These are phyloP conservation scores for Penicillium psychrosexuale DNA, from an alignment of 2,329 filamentous ascomycete genomes.

Conservation along the genomic window DNA sequence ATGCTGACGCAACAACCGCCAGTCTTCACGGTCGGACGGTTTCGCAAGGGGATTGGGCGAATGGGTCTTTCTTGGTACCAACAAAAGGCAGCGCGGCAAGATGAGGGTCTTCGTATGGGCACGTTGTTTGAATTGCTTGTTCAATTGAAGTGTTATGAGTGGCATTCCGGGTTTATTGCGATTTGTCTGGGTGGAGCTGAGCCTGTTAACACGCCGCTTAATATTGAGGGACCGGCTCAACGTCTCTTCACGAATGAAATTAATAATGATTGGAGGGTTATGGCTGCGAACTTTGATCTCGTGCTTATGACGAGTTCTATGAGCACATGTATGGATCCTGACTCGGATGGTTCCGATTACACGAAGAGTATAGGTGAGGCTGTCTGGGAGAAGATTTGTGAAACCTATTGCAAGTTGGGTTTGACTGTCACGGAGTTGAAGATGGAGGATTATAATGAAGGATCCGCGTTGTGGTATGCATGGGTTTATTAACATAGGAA, in stretches of 20 bases:
- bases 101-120: slow-evolving; percentile 1
- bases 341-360: background rate
- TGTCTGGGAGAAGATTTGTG: background rate
- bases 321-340: background rate
- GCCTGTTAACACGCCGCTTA: background rate
- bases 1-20: slow-evolving; percentile 6
- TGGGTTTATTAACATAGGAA: no score
- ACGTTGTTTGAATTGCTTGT: background rate
- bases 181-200: background rate
- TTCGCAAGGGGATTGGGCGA: background rate
- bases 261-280: background rate
- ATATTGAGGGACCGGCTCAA: background rate
- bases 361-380: background rate
- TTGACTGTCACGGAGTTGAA: background rate
- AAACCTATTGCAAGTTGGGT: background rate
- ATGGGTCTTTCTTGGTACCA: background rate
- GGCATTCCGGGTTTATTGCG: background rate
- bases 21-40: background rate
- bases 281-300: background rate
- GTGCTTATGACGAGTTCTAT: background rate
- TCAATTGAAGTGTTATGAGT: background rate
- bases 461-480: background rate
- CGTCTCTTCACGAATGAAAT: no score
- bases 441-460: background rate
- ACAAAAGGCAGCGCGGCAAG: background rate